Percentiles rank a stretch among this genome's conserved stretches.
phyloP scores from a whole-genome alignment of 306 rosid species.

The Lupinus albus region DNA sequence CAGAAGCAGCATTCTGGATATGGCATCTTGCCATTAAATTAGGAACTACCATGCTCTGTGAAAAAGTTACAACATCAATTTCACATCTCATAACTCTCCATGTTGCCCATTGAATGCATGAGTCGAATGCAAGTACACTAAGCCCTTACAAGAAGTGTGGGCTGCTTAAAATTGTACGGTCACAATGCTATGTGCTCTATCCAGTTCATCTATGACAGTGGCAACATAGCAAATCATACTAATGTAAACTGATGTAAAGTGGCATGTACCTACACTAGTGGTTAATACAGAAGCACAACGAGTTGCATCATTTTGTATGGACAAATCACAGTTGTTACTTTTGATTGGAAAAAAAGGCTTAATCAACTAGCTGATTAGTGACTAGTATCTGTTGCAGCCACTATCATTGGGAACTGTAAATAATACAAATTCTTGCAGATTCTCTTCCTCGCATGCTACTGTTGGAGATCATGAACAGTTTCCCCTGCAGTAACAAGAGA shows the following conservation, averaged over 20 bases:
- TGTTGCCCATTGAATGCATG: too few relatives aligned
- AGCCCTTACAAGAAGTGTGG: too few relatives aligned
- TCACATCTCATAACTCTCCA: too few relatives aligned
- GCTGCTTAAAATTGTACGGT: background rate
- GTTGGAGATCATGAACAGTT: slow-evolving; percentile 59
- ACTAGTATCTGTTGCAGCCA: slow-evolving; percentile 28
- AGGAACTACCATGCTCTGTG: background rate
- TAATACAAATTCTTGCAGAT: slow-evolving; percentile 35
- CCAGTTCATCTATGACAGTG: background rate
- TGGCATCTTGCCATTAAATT: too few relatives aligned
- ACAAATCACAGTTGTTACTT: slow-evolving; percentile 39
- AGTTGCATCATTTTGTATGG: slow-evolving; percentile 19
- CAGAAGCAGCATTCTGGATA: too few relatives aligned
- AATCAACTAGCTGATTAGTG: slow-evolving; percentile 37
- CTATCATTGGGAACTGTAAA: slow-evolving; percentile 23
- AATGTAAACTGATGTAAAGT: slow-evolving; percentile 23
- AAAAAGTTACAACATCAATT: too few relatives aligned
- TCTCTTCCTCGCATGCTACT: slow-evolving; percentile 33
- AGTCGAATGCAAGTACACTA: too few relatives aligned
- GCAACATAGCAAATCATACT: background rate
- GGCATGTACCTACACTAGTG: background rate
- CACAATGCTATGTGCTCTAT: background rate
- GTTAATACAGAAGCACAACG: slow-evolving; percentile 19
- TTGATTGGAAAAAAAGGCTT: slow-evolving; percentile 27
- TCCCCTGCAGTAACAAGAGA: slow-evolving; percentile 50